Conservation (phyloP, 345 rosid species). For the Microcos paniculata region DNA sequence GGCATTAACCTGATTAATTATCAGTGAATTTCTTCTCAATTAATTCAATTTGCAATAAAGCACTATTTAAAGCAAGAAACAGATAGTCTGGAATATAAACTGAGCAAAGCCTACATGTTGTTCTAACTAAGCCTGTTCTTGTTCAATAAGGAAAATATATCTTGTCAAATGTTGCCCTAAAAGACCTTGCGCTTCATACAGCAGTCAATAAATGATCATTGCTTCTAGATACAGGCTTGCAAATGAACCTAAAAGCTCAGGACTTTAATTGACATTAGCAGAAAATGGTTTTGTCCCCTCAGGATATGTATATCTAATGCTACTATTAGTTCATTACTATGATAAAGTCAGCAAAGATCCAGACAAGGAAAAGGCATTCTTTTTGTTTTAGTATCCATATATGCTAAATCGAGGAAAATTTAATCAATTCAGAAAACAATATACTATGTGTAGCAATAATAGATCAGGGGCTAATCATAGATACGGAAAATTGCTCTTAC, state of each 20-base stretch:
- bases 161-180: background rate
- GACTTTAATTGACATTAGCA: background rate
- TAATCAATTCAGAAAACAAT: background rate
- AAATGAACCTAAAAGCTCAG: background rate
- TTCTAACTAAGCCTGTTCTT: background rate
- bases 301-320: background rate
- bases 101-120: background rate
- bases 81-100: background rate
- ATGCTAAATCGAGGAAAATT: background rate
- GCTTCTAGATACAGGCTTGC: background rate
- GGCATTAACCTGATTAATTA: slow-evolving; percentile 67
- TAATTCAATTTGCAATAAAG: background rate
- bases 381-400: background rate
- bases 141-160: background rate
- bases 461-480: background rate
- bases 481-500: slow-evolving; percentile 33
- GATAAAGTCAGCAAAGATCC: background rate
- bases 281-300: background rate
- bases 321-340: background rate
- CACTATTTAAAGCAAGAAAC: background rate
- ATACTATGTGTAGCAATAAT: background rate
- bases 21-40: background rate
- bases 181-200: background rate
- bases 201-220: background rate
- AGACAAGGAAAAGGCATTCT: background rate